A percentile compares a stretch with the other conserved stretches of the same genome.
phyloP scores from a whole-genome alignment of 495 filamentous ascomycete genomes.

The Amniculicola lignicola region DNA sequence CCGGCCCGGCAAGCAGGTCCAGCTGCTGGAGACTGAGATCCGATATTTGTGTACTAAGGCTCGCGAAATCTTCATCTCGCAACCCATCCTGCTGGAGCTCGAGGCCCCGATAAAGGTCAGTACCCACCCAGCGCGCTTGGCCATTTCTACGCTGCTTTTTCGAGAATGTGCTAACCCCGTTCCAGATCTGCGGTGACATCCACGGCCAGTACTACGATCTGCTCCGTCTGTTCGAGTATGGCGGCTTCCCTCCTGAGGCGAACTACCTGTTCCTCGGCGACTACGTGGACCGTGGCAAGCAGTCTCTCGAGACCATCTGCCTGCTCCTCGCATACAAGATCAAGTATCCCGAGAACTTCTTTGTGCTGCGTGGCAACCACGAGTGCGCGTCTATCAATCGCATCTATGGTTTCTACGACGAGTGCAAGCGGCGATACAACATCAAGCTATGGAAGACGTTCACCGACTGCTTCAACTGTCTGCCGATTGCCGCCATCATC shows the following conservation, averaged over 20 bases:
- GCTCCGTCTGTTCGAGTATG: slow-evolving; percentile 95
- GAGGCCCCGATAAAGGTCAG: slow-evolving; percentile 98
- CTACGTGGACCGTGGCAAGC: slow-evolving; percentile 98
- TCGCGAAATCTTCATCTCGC: slow-evolving; percentile 98
- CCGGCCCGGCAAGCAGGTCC: slow-evolving; percentile 96
- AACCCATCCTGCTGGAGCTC: slow-evolving; percentile 94
- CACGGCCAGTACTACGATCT: slow-evolving; percentile 99
- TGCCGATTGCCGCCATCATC: slow-evolving; percentile 99
- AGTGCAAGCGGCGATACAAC: slow-evolving; percentile 98
- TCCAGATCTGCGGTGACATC: slow-evolving; percentile 96
- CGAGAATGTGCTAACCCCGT: no score
- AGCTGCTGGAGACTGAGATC: slow-evolving; percentile 94
- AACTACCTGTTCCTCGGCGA: slow-evolving; percentile 99
- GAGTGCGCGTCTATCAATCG: slow-evolving; percentile 99
- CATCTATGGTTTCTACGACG: slow-evolving; percentile 99
- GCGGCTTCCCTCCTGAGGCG: slow-evolving; percentile 95
- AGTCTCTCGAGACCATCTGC: slow-evolving; percentile 99
- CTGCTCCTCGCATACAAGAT: slow-evolving; percentile 98
- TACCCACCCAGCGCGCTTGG: slow-evolving; percentile 18
- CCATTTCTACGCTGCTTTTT: no score
- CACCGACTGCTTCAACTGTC: slow-evolving; percentile 99
- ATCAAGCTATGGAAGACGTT: slow-evolving; percentile 99
- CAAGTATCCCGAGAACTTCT: slow-evolving; percentile 99
- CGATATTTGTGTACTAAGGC: slow-evolving; percentile 98
- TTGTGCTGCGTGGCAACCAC: slow-evolving; percentile 97